A percentile compares a stretch with the other conserved stretches of the same genome.
Conservation (phyloP, 208 protist species). For the Trypanosoma boissoni region DNA sequence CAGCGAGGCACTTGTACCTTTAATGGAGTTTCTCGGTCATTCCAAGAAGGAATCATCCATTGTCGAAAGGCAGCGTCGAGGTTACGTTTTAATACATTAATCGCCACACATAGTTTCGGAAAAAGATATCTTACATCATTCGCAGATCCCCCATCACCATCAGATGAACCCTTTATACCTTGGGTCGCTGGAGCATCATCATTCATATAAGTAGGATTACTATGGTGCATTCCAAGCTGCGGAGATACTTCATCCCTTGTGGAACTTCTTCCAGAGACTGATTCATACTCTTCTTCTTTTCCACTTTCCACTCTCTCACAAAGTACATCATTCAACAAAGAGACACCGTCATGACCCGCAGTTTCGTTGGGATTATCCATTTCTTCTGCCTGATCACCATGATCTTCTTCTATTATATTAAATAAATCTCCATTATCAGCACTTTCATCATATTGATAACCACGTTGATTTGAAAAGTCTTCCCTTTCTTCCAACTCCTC, state of each 20-base stretch:
- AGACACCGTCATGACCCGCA: not conserved
- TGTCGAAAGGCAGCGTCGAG: conserved; percentile 10
- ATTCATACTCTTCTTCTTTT: no score
- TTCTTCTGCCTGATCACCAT: not conserved
- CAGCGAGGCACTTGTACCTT: conserved; percentile 19
- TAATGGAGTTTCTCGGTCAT: not conserved
- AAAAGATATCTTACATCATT: not conserved
- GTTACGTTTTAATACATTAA: not conserved
- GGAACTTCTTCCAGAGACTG: no score
- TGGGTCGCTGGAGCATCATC: no score
- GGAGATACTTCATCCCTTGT: no score
- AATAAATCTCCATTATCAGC: not conserved
- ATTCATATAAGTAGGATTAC: no score
- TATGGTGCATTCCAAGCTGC: no score
- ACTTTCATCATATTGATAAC: not conserved
- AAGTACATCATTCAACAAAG: not conserved
- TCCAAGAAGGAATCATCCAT: not conserved
- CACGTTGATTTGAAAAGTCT: no score
- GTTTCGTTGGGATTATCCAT: not conserved
- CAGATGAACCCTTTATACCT: not conserved
- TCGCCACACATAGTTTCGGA: not conserved
- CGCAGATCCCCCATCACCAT: not conserved
- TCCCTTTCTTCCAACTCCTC: no score
- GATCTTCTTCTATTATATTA: not conserved
- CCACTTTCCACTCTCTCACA: no score